These are phyloP conservation scores for Ormosia semicastrata DNA, from an alignment of 306 rosid genomes.

Conservation along the genomic window DNA sequence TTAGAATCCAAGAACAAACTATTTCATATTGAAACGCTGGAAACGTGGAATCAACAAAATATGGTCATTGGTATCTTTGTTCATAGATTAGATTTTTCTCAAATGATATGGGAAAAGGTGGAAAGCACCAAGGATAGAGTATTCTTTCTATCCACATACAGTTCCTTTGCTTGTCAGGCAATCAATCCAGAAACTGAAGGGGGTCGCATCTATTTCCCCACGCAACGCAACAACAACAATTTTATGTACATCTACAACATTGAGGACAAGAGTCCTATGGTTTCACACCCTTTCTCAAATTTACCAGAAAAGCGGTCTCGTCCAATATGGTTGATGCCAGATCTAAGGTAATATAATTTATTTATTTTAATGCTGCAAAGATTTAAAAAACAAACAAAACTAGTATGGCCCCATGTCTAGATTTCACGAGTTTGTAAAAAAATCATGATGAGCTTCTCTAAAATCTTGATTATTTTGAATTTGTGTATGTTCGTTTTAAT, in stretches of 20 bases:
- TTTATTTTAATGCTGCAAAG: no score
- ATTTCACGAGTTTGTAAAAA: no score
- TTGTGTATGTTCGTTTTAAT: no score
- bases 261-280: background rate
- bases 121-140: background rate
- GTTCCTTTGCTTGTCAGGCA: background rate
- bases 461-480: no score
- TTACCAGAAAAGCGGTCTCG: background rate
- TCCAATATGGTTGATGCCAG: background rate
- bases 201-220: background rate
- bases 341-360: no score
- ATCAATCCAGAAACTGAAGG: background rate
- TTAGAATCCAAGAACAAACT: background rate
- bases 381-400: no score
- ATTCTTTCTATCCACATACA: no score
- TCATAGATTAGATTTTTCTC: background rate
- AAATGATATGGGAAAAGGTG: background rate
- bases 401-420: no score
- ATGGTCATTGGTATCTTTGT: background rate
- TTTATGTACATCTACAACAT: no score
- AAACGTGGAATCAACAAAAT: no score
- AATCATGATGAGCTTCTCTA: no score
- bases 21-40: background rate
- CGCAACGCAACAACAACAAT: background rate
- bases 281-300: background rate